These are phyloP conservation scores for Thraustotheca clavata DNA, from an alignment of 352 stramenopile genomes.

Conservation along the genomic window DNA sequence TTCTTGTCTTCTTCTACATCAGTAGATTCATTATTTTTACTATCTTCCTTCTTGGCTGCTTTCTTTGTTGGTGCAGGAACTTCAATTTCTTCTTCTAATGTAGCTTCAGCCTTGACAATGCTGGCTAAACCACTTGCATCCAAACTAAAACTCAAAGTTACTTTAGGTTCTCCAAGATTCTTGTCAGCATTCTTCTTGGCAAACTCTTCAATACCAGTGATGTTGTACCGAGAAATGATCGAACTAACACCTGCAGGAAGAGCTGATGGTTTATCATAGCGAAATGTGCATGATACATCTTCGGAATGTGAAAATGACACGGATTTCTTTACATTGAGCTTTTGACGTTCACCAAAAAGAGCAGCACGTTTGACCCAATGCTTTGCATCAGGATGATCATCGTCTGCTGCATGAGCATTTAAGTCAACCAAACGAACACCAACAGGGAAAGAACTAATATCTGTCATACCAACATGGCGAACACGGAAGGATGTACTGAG, in stretches of 20 bases:
- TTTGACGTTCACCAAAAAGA: constrained; percentile 82
- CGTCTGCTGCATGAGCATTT: constrained; percentile 34
- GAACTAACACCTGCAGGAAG: constrained; percentile 55
- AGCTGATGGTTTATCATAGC: constrained; percentile 84
- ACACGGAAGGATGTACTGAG: constrained; percentile 94
- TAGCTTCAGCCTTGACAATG: constrained; percentile 90
- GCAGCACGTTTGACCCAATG: constrained; percentile 88
- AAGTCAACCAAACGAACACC: constrained; percentile 79
- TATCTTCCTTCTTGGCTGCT: constrained; percentile 31
- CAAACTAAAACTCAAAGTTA: constrained; percentile 92
- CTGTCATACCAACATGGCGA: constrained; percentile 90
- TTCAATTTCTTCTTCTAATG: constrained; percentile 78
- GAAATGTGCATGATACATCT: constrained; percentile 86
- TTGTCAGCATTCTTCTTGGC: constrained; percentile 83
- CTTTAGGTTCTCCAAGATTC: constrained; percentile 85
- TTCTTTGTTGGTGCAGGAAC: constrained; percentile 30
- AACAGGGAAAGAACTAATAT: constrained; percentile 87
- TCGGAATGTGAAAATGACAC: constrained; percentile 92
- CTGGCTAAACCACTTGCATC: constrained; percentile 86
- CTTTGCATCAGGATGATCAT: constrained; percentile 44
- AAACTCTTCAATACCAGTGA: constrained; percentile 90
- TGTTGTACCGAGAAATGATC: constrained; percentile 89
- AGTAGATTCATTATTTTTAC: constrained; percentile 30
- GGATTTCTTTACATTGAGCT: constrained; percentile 88
- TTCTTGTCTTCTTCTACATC: constrained; percentile 30